These are phyloP conservation scores for Talaromyces nanjingensis DNA, from an alignment of 495 filamentous ascomycete species.

Conservation along the genomic window DNA sequence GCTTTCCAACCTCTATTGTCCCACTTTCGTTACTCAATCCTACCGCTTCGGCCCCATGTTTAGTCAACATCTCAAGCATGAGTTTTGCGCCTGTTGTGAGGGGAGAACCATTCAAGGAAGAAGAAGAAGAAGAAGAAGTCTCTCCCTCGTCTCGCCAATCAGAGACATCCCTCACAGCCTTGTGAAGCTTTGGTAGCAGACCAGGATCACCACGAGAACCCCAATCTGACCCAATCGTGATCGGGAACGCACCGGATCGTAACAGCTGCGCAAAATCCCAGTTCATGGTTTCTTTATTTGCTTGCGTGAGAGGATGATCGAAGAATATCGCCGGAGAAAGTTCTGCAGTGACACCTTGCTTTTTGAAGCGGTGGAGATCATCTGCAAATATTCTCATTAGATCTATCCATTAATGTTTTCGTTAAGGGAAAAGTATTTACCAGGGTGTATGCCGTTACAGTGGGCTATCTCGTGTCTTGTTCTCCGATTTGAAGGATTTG, in stretches of 20 bases:
- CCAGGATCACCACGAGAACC: slow-evolving; percentile 4
- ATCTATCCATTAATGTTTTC: background rate
- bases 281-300: slow-evolving; percentile 6
- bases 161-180: background rate
- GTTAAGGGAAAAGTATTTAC: background rate
- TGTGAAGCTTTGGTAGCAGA: background rate
- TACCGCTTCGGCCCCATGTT: background rate
- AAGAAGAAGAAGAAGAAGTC: background rate
- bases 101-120: background rate
- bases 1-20: slow-evolving; percentile 6
- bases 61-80: slow-evolving; percentile 6
- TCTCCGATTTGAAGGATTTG: background rate
- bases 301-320: slow-evolving; percentile 3
- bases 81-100: background rate
- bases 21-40: background rate
- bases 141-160: background rate
- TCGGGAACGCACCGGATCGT: background rate
- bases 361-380: background rate
- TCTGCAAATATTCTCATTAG: slow-evolving; percentile 6
- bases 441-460: slow-evolving; percentile 7
- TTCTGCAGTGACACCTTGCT: slow-evolving; percentile 1
- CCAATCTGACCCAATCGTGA: slow-evolving; percentile 8
- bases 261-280: slow-evolving; percentile 4
- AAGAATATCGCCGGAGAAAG: slow-evolving; percentile 7
- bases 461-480: slow-evolving; percentile 7